Evolutionary conservation across 2,329 filamentous ascomycete species (phyloP).

Genomic region (Fusarium praegraminearum): DNA sequence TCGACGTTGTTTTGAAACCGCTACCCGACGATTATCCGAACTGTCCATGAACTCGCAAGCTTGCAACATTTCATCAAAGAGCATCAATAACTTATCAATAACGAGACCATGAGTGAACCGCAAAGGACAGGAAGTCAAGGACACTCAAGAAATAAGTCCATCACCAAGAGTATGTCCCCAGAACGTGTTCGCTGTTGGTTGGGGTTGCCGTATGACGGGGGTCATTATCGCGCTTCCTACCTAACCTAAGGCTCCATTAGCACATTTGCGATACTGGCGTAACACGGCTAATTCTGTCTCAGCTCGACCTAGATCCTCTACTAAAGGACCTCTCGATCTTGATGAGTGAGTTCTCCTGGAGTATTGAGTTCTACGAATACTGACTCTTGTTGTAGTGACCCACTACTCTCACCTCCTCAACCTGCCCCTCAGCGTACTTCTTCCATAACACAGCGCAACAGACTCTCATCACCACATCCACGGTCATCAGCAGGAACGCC

Average conservation of each 20-base stretch:
- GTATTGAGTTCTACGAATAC: background rate
- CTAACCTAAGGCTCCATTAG: conserved; percentile 1
- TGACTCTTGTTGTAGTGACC: conserved; percentile 41
- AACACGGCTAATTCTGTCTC: conserved; percentile 36
- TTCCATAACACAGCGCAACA: conserved; percentile 35
- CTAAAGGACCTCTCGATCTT: conserved; percentile 81
- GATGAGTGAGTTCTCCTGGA: conserved; percentile 71
- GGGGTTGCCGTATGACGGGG: conserved; percentile 2
- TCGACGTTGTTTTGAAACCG: background rate
- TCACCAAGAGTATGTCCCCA: conserved; percentile 52
- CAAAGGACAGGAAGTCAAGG: conserved; percentile 48
- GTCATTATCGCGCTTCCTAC: background rate
- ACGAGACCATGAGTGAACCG: conserved; percentile 48
- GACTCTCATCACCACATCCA: conserved; percentile 44
- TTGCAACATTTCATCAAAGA: conserved; percentile 21
- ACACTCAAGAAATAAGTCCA: conserved; percentile 55
- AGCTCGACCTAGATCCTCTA: conserved; percentile 76
- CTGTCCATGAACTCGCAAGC: conserved; percentile 19
- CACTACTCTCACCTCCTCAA: conserved; percentile 48
- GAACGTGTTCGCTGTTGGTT: background rate
- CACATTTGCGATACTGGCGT: background rate
- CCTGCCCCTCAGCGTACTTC: conserved; percentile 40
- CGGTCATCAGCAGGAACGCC: conserved; percentile 47
- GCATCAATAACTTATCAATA: conserved; percentile 14
- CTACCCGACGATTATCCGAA: conserved; percentile 46